A percentile compares a stretch with the other conserved stretches of the same genome.
phyloP scores from a whole-genome alignment of 2,329 filamentous ascomycete species.

The Malbranchea cinnamomea region DNA sequence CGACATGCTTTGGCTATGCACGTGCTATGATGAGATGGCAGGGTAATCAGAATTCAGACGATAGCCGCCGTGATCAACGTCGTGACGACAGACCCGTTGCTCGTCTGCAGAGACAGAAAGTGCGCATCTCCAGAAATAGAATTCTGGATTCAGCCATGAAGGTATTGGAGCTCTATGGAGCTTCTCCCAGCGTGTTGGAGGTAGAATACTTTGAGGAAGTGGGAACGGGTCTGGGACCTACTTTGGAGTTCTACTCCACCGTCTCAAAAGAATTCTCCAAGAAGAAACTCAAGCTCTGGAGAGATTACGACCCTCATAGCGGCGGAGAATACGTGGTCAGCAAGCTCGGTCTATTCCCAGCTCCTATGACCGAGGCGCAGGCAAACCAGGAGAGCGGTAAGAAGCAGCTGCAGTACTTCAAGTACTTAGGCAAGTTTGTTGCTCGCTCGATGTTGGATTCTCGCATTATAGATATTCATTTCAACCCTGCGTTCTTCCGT shows the following conservation, averaged over 20 bases:
- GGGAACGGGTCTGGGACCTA: conserved; percentile 86
- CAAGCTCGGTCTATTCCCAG: conserved; percentile 73
- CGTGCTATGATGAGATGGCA: conserved; percentile 97
- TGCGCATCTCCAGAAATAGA: conserved; percentile 88
- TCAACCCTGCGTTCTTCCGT: conserved; percentile 96
- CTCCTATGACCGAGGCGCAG: conserved; percentile 72
- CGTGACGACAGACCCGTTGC: conserved; percentile 80
- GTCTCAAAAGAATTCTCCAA: conserved; percentile 95
- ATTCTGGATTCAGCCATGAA: conserved; percentile 95
- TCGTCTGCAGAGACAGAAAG: conserved; percentile 85
- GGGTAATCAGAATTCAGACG: conserved; percentile 69
- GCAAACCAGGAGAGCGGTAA: conserved; percentile 63
- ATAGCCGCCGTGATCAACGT: conserved; percentile 63
- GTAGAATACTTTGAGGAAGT: conserved; percentile 99
- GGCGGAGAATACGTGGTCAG: conserved; percentile 72
- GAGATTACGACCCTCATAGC: conserved; percentile 64
- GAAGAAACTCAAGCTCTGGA: conserved; percentile 94
- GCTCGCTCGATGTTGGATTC: conserved; percentile 97
- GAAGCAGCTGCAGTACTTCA: conserved; percentile 77
- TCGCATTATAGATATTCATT: conserved; percentile 90
- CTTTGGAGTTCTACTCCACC: conserved; percentile 93
- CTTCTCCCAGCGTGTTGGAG: conserved; percentile 88
- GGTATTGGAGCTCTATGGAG: conserved; percentile 96
- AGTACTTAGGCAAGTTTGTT: conserved; percentile 89
- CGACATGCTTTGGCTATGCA: conserved; percentile 94